Percentiles rank a stretch among this genome's conserved stretches.
Evolutionary conservation across 2,329 filamentous ascomycete genomes (phyloP).

Genomic region (Coniochaeta sp.): DNA sequence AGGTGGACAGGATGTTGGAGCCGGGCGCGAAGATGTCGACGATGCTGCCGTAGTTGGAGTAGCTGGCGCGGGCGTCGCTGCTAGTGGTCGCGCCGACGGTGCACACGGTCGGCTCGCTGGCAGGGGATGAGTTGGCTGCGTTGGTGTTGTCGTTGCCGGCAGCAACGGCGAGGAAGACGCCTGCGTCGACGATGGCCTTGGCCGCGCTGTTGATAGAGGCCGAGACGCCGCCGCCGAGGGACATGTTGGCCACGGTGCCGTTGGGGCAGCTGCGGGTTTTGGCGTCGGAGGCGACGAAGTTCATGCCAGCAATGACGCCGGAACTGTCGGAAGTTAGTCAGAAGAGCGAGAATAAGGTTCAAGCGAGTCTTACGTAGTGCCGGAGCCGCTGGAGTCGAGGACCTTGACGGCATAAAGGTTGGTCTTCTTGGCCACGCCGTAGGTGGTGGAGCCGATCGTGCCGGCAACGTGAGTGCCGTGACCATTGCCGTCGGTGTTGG

Average conservation of each 20-base stretch:
- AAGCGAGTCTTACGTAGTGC: constrained; percentile 17
- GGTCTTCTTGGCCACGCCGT: constrained; percentile 38
- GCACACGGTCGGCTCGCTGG: constrained; percentile 38
- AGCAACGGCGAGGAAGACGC: constrained; percentile 47
- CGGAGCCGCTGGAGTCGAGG: constrained; percentile 27
- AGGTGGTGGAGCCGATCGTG: constrained; percentile 31
- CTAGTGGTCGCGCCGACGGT: constrained; percentile 43
- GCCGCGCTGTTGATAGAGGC: constrained; percentile 43
- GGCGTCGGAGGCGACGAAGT: constrained; percentile 30
- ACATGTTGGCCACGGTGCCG: constrained; percentile 48
- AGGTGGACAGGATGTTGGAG: constrained; percentile 36
- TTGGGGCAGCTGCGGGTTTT: constrained; percentile 27
- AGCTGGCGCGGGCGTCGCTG: constrained; percentile 32
- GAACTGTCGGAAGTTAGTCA: constrained; percentile 17
- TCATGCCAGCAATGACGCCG: constrained; percentile 34
- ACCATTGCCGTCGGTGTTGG: constrained; percentile 32
- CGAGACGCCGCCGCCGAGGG: constrained; percentile 40
- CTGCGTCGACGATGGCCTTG: constrained; percentile 32
- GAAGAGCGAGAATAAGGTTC: neutral
- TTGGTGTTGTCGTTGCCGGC: constrained; percentile 43
- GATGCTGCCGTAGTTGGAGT: constrained; percentile 43
- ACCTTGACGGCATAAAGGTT: constrained; percentile 37
- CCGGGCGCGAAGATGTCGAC: constrained; percentile 47
- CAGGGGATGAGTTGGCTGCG: constrained; percentile 36
- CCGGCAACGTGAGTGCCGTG: constrained; percentile 41